Conservation (phyloP, 23 red algal genomes). For the Gracilariopsis chorda region DNA sequence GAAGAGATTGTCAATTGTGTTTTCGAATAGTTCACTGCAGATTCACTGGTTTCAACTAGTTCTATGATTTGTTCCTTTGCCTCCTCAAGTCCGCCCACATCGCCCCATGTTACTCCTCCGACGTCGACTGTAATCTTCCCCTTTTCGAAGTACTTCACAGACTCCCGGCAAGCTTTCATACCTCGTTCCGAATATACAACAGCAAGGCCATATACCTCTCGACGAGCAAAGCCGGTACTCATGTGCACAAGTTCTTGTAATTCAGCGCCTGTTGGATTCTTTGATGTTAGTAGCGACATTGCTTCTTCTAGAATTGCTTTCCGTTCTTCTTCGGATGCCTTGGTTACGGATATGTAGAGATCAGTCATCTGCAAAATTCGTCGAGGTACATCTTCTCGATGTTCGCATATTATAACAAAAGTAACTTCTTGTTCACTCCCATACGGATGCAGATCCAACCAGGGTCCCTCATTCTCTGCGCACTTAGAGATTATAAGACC, state of each 20-base stretch:
- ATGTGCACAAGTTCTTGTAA: constrained; percentile 31
- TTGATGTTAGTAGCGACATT: not conserved
- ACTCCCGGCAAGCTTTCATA: constrained; percentile 8
- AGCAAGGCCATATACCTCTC: constrained; percentile 18
- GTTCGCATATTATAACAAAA: constrained; percentile 2
- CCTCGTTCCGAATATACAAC: not conserved
- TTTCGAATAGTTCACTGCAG: no score
- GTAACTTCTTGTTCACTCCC: constrained; percentile 23
- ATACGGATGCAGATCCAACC: not conserved
- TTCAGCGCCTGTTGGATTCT: not conserved
- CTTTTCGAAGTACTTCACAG: constrained; percentile 31
- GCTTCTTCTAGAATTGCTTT: not conserved
- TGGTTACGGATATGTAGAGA: not conserved
- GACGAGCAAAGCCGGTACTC: constrained; percentile 50
- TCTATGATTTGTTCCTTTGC: constrained; percentile 40
- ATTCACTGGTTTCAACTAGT: not conserved
- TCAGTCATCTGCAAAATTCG: not conserved
- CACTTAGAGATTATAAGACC: not conserved
- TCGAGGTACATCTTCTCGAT: not conserved
- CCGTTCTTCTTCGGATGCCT: constrained; percentile 21
- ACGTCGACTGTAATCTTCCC: constrained; percentile 26
- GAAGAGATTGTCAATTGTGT: not conserved
- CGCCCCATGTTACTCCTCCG: constrained; percentile 38
- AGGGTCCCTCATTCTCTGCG: not conserved
- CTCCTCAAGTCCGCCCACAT: constrained; percentile 42